These are phyloP conservation scores for Aspergillus conjunctus DNA, from an alignment of 495 filamentous ascomycete genomes.

Conservation along the genomic window DNA sequence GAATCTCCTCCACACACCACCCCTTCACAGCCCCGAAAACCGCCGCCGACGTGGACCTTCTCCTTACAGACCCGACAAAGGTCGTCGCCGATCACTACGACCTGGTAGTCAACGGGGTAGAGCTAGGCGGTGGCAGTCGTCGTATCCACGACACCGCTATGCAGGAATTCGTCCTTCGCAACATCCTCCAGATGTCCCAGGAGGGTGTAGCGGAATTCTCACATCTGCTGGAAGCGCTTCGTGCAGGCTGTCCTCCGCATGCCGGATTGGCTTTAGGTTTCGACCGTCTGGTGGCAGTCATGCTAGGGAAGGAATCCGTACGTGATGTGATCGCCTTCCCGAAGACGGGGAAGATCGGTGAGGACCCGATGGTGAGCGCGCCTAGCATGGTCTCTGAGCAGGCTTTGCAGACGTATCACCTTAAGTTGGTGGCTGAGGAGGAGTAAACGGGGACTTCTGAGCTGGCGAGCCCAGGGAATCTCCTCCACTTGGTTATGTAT, in stretches of 20 bases:
- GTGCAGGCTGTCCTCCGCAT: slow-evolving; percentile 93
- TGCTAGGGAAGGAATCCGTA: slow-evolving; percentile 73
- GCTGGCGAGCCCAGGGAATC: background rate
- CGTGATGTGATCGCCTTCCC: slow-evolving; percentile 96
- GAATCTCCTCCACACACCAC: slow-evolving; percentile 88
- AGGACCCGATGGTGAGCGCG: slow-evolving; percentile 77
- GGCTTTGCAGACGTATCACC: slow-evolving; percentile 71
- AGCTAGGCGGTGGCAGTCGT: slow-evolving; percentile 88
- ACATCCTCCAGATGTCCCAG: slow-evolving; percentile 69
- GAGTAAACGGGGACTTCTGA: background rate
- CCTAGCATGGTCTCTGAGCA: slow-evolving; percentile 65
- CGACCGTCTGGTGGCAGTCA: slow-evolving; percentile 81
- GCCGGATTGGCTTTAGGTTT: slow-evolving; percentile 92
- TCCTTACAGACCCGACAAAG: slow-evolving; percentile 69
- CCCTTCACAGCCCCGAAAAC: slow-evolving; percentile 90
- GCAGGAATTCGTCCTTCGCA: slow-evolving; percentile 81
- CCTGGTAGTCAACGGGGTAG: slow-evolving; percentile 91
- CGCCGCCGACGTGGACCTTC: slow-evolving; percentile 69
- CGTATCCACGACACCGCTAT: slow-evolving; percentile 87
- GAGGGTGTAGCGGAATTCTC: slow-evolving; percentile 73
- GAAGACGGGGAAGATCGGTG: slow-evolving; percentile 78
- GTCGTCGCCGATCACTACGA: slow-evolving; percentile 88
- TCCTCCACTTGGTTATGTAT: slow-evolving; percentile 2
- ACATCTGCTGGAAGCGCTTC: slow-evolving; percentile 79
- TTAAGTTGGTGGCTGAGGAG: slow-evolving; percentile 8